These are phyloP conservation scores for Sutorius eximius DNA, from an alignment of 1,284 basidiomycete species.

Conservation along the genomic window DNA sequence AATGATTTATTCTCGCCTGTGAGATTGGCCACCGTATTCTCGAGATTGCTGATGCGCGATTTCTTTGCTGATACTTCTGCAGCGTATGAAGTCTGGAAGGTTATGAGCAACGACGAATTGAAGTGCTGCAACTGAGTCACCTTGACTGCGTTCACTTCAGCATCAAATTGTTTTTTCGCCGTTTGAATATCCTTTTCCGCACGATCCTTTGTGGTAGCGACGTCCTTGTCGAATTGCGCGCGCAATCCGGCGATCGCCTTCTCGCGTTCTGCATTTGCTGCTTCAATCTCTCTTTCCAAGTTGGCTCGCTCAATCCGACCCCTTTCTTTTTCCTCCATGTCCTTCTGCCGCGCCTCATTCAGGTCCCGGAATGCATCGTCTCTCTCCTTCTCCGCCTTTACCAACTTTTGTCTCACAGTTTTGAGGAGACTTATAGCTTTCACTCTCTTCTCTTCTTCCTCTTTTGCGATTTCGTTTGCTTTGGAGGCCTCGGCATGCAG, in stretches of 20 bases:
- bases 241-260: constrained; percentile 64
- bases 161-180: constrained; percentile 71
- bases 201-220: constrained; percentile 58
- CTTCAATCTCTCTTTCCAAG: constrained; percentile 61
- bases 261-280: constrained; percentile 66
- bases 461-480: constrained; percentile 66
- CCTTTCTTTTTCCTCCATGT: constrained; percentile 60
- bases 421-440: constrained; percentile 90
- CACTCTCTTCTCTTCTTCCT: constrained; percentile 94
- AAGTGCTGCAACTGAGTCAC: constrained; percentile 39
- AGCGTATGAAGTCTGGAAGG: constrained; percentile 59
- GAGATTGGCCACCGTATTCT: constrained; percentile 66
- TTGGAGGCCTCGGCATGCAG: constrained; percentile 64
- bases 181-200: constrained; percentile 72
- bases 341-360: constrained; percentile 52
- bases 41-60: constrained; percentile 67
- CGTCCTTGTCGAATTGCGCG: constrained; percentile 77
- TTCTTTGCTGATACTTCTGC: constrained; percentile 67
- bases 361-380: constrained; percentile 72
- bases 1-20: constrained; percentile 71
- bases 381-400: constrained; percentile 89
- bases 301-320: constrained; percentile 60
- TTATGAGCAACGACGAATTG: not conserved
- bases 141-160: constrained; percentile 74
- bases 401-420: constrained; percentile 88